These are phyloP conservation scores for Wickerhamomyces kurtzmanii DNA, from an alignment of 805 yeast genomes.

Conservation along the genomic window DNA sequence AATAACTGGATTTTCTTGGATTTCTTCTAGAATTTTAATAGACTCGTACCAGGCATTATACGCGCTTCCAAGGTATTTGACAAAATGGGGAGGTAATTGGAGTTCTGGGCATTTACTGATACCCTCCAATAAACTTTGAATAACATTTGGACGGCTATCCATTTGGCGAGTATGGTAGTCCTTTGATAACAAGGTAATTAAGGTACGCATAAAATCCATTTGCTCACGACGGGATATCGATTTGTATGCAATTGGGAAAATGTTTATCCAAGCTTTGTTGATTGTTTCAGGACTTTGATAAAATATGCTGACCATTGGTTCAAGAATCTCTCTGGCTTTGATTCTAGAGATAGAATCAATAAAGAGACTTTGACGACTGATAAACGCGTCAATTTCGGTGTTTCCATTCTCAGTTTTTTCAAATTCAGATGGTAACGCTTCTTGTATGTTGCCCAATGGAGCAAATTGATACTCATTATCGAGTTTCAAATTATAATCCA, in stretches of 20 bases:
- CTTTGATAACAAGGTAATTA: constrained; percentile 72
- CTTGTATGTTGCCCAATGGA: constrained; percentile 32
- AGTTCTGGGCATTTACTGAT: constrained; percentile 62
- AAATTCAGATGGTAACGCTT: constrained; percentile 10
- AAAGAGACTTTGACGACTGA: constrained; percentile 24
- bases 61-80: constrained; percentile 78
- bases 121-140: constrained; percentile 77
- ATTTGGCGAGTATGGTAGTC: constrained; percentile 92
- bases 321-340: constrained; percentile 52
- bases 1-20: constrained; percentile 44
- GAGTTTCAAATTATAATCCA: constrained; percentile 34
- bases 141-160: constrained; percentile 77
- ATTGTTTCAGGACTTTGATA: constrained; percentile 75
- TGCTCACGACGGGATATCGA: constrained; percentile 73
- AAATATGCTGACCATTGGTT: constrained; percentile 71
- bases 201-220: constrained; percentile 72
- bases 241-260: constrained; percentile 74
- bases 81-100: constrained; percentile 88
- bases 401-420: constrained; percentile 7
- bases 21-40: constrained; percentile 71
- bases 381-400: constrained; percentile 18
- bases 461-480: constrained; percentile 43
- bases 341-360: constrained; percentile 19
- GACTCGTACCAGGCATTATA: constrained; percentile 91
- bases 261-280: constrained; percentile 71